Evolutionary conservation across 2,329 filamentous ascomycete genomes (phyloP).

Genomic region (Colletotrichum lindemuthianum): DNA sequence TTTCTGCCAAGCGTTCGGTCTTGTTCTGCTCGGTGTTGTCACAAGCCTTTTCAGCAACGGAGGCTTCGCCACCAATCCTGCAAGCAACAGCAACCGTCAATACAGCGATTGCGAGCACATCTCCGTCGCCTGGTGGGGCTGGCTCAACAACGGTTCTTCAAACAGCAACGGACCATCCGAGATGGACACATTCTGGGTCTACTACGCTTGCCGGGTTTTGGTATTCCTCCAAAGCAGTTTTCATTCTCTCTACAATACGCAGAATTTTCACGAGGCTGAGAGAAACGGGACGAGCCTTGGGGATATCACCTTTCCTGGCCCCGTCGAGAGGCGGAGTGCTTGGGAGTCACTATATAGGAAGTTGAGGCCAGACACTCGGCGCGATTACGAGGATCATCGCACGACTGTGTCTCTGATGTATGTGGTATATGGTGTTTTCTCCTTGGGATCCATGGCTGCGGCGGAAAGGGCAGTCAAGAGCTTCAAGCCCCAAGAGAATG

Average conservation of each 20-base stretch:
- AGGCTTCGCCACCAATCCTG: background rate
- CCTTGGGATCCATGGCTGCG: slow-evolving; percentile 2
- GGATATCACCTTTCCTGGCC: background rate
- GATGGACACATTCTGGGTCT: background rate
- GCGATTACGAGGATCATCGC: background rate
- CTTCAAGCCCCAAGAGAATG: background rate
- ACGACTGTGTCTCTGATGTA: background rate
- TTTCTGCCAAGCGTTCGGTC: background rate
- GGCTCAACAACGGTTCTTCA: background rate
- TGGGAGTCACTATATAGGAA: no score
- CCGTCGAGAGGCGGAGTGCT: background rate
- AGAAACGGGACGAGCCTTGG: background rate
- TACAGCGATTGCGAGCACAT: no score
- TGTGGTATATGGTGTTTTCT: slow-evolving; percentile 3
- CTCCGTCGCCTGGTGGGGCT: slow-evolving; percentile 7
- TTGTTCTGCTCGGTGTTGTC: background rate
- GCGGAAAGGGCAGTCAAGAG: background rate
- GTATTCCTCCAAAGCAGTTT: background rate
- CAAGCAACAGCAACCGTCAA: background rate
- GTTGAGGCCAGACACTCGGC: background rate
- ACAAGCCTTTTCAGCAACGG: background rate
- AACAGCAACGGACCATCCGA: background rate
- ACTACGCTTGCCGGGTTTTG: slow-evolving; percentile 6
- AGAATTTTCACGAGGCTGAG: background rate
- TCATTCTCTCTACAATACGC: background rate